Conservation (phyloP, 2,329 filamentous ascomycete genomes). For the Verruconis gallopava region DNA sequence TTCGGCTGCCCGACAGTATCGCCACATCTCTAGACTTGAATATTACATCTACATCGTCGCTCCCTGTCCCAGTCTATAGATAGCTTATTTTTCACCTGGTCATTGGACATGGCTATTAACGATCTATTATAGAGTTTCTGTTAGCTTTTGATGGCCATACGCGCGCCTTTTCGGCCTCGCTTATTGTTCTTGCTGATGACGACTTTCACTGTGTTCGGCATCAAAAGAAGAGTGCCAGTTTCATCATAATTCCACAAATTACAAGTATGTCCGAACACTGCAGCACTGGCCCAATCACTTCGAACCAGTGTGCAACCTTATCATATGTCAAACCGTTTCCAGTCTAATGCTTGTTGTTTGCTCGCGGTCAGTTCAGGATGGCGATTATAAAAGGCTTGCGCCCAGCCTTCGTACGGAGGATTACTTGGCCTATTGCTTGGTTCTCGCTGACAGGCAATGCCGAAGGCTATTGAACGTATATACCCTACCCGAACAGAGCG, state of each 20-base stretch:
- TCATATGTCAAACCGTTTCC: constrained; percentile 13
- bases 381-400: constrained; percentile 13
- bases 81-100: no score
- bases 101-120: no score
- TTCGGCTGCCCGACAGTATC: no score
- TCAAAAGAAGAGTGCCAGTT: background rate
- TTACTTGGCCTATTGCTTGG: background rate
- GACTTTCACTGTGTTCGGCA: background rate
- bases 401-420: constrained; percentile 12
- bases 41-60: no score
- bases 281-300: constrained; percentile 11
- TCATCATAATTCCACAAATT: constrained; percentile 13
- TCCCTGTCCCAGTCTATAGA: no score
- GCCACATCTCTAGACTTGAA: no score
- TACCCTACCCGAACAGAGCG: constrained; percentile 13
- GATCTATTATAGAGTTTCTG: no score
- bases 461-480: constrained; percentile 10
- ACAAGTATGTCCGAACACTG: constrained; percentile 6
- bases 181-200: constrained; percentile 1
- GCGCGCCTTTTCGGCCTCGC: constrained; percentile 6
- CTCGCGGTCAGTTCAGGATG: constrained; percentile 13
- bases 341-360: constrained; percentile 14
- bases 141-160: no score
- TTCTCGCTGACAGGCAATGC: background rate
- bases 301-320: constrained; percentile 12